These are phyloP conservation scores for Capsicum chinense DNA, from an alignment of 257 asterid genomes.

Conservation along the genomic window DNA sequence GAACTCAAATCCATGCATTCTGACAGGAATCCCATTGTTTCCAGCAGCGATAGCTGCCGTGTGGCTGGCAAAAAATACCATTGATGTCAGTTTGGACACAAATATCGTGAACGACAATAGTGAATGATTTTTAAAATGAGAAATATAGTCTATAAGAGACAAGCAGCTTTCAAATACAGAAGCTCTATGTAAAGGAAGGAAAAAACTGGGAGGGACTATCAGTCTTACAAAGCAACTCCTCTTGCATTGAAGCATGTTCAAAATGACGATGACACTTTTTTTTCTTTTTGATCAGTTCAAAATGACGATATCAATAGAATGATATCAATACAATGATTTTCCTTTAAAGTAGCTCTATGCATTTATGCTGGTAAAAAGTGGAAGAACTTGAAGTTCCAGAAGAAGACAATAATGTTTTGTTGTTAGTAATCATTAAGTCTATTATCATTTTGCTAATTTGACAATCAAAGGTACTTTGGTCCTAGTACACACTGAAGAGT, in stretches of 20 bases:
- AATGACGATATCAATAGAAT: background rate
- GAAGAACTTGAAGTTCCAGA: background rate
- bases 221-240: background rate
- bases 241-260: background rate
- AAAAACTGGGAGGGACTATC: background rate
- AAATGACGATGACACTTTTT: background rate
- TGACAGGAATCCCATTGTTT: conserved; percentile 93
- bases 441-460: background rate
- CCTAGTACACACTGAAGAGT: background rate
- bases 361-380: background rate
- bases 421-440: background rate
- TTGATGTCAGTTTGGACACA: conserved; percentile 15
- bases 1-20: conserved; percentile 91
- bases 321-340: background rate
- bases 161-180: background rate
- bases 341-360: background rate
- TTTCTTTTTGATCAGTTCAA: background rate
- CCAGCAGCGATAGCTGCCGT: conserved; percentile 99
- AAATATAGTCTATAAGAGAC: conserved; percentile 1
- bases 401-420: background rate
- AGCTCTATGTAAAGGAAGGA: background rate
- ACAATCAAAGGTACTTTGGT: conserved; percentile 15
- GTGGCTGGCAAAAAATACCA: conserved; percentile 58
- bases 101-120: background rate
- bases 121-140: background rate